Evolutionary conservation across 768 basidiomycete genomes (phyloP).

Genomic region (Boletus huronensis): DNA sequence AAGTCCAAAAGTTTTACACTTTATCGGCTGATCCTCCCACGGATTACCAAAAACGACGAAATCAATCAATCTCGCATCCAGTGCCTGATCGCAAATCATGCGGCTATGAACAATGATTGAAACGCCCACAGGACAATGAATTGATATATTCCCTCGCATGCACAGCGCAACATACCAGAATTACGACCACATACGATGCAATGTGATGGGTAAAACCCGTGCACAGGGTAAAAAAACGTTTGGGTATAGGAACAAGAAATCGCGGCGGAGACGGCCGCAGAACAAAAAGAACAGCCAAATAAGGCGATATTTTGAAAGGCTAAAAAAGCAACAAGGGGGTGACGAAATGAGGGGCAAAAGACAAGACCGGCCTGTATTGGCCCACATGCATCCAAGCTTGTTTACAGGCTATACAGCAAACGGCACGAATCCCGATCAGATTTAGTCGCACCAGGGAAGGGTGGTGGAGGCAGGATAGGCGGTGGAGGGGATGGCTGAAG

Average conservation of each 20-base stretch:
- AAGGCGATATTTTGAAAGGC: background rate
- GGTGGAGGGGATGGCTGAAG: conserved; percentile 32
- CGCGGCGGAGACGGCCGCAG: background rate
- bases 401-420: background rate
- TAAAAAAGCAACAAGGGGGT: background rate
- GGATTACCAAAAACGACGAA: no score
- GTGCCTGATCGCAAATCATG: background rate
- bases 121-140: conserved; percentile 16
- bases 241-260: conserved; percentile 26
- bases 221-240: conserved; percentile 1
- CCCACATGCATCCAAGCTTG: conserved; percentile 10
- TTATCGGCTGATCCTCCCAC: no score
- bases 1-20: no score
- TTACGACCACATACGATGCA: conserved; percentile 23
- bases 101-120: background rate
- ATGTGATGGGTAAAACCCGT: conserved; percentile 9
- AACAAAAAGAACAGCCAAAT: conserved; percentile 2
- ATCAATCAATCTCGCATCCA: no score
- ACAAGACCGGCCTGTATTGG: conserved; percentile 29
- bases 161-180: conserved; percentile 25
- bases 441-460: conserved; percentile 51
- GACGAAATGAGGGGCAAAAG: conserved; percentile 7
- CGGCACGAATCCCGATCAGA: background rate
- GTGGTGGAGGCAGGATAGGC: conserved; percentile 27
- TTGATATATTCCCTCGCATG: conserved; percentile 19